Conservation (phyloP, 2,329 filamentous ascomycete genomes). For the Stagonosporopsis tanaceti region DNA sequence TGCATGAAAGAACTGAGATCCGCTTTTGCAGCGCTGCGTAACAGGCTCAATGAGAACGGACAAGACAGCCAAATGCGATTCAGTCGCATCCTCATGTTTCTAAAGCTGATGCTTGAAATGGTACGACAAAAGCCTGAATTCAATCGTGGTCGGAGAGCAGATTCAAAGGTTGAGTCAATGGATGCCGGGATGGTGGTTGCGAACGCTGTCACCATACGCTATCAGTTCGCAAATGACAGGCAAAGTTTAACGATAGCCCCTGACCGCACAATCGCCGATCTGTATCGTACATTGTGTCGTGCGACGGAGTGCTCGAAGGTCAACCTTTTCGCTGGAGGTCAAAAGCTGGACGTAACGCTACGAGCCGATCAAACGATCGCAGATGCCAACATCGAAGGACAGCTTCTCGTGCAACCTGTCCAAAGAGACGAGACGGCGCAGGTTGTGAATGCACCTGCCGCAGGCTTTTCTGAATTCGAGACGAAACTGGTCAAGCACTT, state of each 20-base stretch:
- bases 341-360: conserved; percentile 68
- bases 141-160: conserved; percentile 39
- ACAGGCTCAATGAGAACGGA: not conserved
- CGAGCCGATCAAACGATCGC: conserved; percentile 66
- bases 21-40: conserved; percentile 28
- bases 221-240: conserved; percentile 72
- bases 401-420: conserved; percentile 43
- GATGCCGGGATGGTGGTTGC: conserved; percentile 65
- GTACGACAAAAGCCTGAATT: conserved; percentile 46
- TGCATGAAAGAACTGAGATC: conserved; percentile 70
- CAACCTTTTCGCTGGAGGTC: conserved; percentile 74
- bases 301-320: conserved; percentile 80
- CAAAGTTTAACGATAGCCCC: conserved; percentile 71
- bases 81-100: conserved; percentile 45
- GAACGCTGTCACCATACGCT: conserved; percentile 71
- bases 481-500: conserved; percentile 83
- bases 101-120: conserved; percentile 41
- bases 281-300: conserved; percentile 71
- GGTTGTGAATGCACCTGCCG: conserved; percentile 24
- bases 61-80: conserved; percentile 38
- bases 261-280: conserved; percentile 73
- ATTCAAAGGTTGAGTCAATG: conserved; percentile 46
- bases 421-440: conserved; percentile 38
- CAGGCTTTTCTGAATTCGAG: conserved; percentile 66
- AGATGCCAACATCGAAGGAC: conserved; percentile 54